Conservation (phyloP, 1,284 basidiomycete genomes). For the Cystobasidium pallidum region DNA sequence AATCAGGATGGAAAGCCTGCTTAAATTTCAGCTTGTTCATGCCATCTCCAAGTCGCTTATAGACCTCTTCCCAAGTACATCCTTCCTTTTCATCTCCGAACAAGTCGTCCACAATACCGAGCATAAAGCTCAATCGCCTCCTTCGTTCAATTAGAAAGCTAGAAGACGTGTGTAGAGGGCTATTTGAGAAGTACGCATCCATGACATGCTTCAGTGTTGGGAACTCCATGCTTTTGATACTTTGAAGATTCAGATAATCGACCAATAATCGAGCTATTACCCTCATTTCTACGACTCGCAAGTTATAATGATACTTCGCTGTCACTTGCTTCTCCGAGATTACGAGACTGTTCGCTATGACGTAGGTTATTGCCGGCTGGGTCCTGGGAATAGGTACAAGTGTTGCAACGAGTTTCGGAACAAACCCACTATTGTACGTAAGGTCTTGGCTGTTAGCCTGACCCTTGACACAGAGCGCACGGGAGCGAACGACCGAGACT, state of each 20-base stretch:
- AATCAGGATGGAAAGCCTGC: constrained; percentile 48
- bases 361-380: constrained; percentile 62
- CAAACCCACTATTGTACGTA: constrained; percentile 61
- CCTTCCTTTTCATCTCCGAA: constrained; percentile 48
- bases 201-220: constrained; percentile 45
- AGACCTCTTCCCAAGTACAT: constrained; percentile 49
- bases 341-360: constrained; percentile 81
- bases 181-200: constrained; percentile 41
- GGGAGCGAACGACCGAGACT: too few species aligned
- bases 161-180: constrained; percentile 41
- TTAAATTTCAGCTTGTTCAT: constrained; percentile 41
- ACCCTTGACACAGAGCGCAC: too few species aligned
- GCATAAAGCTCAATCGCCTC: constrained; percentile 46
- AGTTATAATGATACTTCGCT: constrained; percentile 77
- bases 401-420: constrained; percentile 69
- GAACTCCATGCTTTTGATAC: constrained; percentile 39
- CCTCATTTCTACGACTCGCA: constrained; percentile 79
- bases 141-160: constrained; percentile 47
- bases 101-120: constrained; percentile 46
- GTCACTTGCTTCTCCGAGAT: constrained; percentile 71
- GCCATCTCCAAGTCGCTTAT: constrained; percentile 40
- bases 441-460: too few species aligned
- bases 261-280: constrained; percentile 74
- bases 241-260: constrained; percentile 46
- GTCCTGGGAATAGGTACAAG: constrained; percentile 63